Percentiles rank a stretch among this genome's conserved stretches.
Evolutionary conservation across 768 basidiomycete genomes (phyloP).

Genomic region (Rhizopogon vinicolor): DNA sequence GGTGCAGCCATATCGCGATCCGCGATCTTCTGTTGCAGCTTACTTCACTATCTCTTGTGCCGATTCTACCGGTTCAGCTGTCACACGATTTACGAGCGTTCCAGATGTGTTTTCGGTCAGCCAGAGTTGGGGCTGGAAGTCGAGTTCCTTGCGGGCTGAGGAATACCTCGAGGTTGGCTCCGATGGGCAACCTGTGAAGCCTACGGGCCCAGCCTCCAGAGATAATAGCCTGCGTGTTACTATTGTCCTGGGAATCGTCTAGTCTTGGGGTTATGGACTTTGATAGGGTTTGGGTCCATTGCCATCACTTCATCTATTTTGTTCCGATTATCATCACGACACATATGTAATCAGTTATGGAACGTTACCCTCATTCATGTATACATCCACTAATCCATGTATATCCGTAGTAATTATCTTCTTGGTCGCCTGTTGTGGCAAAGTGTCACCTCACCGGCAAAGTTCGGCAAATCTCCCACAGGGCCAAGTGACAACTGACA

Average conservation of each 20-base stretch:
- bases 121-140: slow-evolving; percentile 96
- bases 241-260: slow-evolving; percentile 75
- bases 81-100: slow-evolving; percentile 80
- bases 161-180: slow-evolving; percentile 41
- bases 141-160: slow-evolving; percentile 47
- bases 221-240: slow-evolving; percentile 74
- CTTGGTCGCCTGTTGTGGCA: no score
- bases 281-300: background rate
- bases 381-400: no score
- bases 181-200: slow-evolving; percentile 26
- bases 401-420: no score
- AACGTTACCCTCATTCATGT: no score
- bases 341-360: background rate
- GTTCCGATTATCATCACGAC: background rate
- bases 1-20: slow-evolving; percentile 70
- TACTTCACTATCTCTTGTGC: slow-evolving; percentile 85
- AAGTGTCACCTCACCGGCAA: no score
- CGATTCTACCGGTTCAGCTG: slow-evolving; percentile 72
- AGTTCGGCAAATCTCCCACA: no score
- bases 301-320: background rate
- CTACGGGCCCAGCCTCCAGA: slow-evolving; percentile 23
- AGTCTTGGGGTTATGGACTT: background rate
- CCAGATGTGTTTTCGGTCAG: slow-evolving; percentile 82
- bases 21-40: slow-evolving; percentile 63
- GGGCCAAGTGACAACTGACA: no score